phyloP scores from a whole-genome alignment of 345 rosid genomes.

The Brassica carinata region DNA sequence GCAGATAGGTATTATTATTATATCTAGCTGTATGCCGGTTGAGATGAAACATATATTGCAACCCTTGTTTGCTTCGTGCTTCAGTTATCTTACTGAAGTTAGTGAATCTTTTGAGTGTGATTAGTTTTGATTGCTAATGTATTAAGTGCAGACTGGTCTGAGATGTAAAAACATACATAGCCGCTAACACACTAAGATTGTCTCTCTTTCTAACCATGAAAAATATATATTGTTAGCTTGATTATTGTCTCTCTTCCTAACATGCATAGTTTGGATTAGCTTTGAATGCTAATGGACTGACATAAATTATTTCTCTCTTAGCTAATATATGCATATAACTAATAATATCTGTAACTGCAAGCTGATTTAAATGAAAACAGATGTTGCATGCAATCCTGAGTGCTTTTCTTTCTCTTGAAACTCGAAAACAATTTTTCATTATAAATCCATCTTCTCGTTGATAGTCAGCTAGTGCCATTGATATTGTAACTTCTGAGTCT shows the following conservation, averaged over 20 bases:
- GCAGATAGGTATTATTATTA: slow-evolving; percentile 23
- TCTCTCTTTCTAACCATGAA: background rate
- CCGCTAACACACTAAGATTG: background rate
- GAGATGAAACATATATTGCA: slow-evolving; percentile 21
- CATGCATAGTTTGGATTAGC: too few relatives aligned
- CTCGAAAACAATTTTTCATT: too few relatives aligned
- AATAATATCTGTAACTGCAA: too few relatives aligned
- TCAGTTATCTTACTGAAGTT: background rate
- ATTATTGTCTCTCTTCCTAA: too few relatives aligned
- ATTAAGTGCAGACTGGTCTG: background rate
- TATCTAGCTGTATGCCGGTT: slow-evolving; percentile 20
- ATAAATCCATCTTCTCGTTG: too few relatives aligned
- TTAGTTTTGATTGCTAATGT: slow-evolving; percentile 37
- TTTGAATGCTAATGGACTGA: too few relatives aligned
- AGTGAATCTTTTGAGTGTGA: background rate
- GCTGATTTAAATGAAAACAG: too few relatives aligned
- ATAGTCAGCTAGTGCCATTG: too few relatives aligned
- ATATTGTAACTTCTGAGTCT: background rate
- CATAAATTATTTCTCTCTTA: too few relatives aligned
- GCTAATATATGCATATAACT: too few relatives aligned
- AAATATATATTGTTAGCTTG: background rate
- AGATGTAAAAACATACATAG: background rate
- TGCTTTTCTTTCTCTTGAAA: too few relatives aligned
- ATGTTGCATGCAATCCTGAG: too few relatives aligned
- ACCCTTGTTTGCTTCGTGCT: background rate